A percentile compares a stretch with the other conserved stretches of the same genome.
Conservation (phyloP, 2,329 filamentous ascomycete genomes). For the Aspergillus cejpii region DNA sequence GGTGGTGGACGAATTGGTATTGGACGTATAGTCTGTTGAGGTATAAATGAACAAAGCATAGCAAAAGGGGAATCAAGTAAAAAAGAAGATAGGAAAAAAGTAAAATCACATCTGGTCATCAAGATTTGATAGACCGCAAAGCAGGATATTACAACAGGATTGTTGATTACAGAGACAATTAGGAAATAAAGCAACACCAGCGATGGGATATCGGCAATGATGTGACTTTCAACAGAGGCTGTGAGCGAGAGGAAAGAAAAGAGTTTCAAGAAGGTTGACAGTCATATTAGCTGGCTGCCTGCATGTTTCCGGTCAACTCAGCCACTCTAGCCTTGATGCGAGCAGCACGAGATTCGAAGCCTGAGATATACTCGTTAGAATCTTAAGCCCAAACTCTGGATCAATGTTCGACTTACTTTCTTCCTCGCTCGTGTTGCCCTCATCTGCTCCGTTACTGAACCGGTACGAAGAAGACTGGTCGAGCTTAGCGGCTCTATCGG, state of each 20-base stretch:
- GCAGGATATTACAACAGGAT: slow-evolving; percentile 7
- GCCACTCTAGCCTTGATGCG: slow-evolving; percentile 97
- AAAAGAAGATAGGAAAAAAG: slow-evolving; percentile 20
- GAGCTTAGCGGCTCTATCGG: slow-evolving; percentile 63
- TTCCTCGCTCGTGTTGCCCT: slow-evolving; percentile 88
- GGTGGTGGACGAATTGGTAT: too few species aligned
- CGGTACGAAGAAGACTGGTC: slow-evolving; percentile 57
- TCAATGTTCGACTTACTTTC: slow-evolving; percentile 63
- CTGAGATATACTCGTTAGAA: slow-evolving; percentile 43
- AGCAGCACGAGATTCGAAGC: slow-evolving; percentile 91
- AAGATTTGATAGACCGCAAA: neutral
- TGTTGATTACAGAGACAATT: neutral
- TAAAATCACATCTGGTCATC: slow-evolving; percentile 8
- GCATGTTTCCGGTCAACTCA: slow-evolving; percentile 82
- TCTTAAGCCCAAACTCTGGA: neutral
- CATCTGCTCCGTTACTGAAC: slow-evolving; percentile 58
- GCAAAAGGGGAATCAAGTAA: slow-evolving; percentile 14
- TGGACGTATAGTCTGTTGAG: slow-evolving; percentile 13
- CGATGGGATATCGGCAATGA: slow-evolving; percentile 13
- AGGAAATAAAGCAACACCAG: slow-evolving; percentile 9
- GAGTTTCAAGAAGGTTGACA: too few species aligned
- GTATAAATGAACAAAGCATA: slow-evolving; percentile 16
- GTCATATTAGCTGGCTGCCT: slow-evolving; percentile 39
- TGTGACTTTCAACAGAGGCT: neutral
- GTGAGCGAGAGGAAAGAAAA: slow-evolving; percentile 4